Base-by-base conservation (phyloP, 2,329 filamentous ascomycete genomes). In the Cladosporium sp. region DNA sequence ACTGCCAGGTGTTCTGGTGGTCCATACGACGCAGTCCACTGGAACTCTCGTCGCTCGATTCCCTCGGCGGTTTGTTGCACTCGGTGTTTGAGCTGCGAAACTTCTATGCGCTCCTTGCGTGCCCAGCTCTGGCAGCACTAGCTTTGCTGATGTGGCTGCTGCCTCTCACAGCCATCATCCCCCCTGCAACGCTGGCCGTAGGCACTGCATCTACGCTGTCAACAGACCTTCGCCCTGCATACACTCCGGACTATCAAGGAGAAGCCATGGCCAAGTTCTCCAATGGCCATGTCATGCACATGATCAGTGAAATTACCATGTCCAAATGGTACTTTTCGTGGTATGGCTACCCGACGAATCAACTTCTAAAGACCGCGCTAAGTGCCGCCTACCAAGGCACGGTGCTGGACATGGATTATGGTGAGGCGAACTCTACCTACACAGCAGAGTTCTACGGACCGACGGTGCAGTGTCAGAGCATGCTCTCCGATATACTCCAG, bases 1-100 rank as follows among this genome's bases (percentile, higher is more conserved):
- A 57, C 30, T 57, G 54, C 10, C 54, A 57, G 30, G 54, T 57
- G 3, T 57, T 57, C 12, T 57, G 54, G 54, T 34, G 54, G 54
- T 34, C 54, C 12, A 57, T 57, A 12, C 54, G 28, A 1, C 51
- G 51, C 28, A 54, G 51, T 28, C 51, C 51, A 30, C 21, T 54
- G 51, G 54, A 34, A 11, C 8, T 57, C 0, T 57, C 54, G 24
- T 36, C 28, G 18, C 28, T 57, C 28, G 54, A 57, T 24, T 34
- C 54, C 7, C 54, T 57, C 1, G 54, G 30, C 7, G 54, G 54
- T 2, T 6, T 57, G 18, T 14, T 57, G 54, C 30, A 36, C 54
- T 57, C 54, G n/a, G 54, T 57, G 18, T 34, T 57, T 6, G 54
- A 57, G 4, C 32, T 57, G 4, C 54, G 28, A 38, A 57, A 57